phyloP scores from a whole-genome alignment of 352 stramenopile species.

The Aphanomyces euteiches region DNA sequence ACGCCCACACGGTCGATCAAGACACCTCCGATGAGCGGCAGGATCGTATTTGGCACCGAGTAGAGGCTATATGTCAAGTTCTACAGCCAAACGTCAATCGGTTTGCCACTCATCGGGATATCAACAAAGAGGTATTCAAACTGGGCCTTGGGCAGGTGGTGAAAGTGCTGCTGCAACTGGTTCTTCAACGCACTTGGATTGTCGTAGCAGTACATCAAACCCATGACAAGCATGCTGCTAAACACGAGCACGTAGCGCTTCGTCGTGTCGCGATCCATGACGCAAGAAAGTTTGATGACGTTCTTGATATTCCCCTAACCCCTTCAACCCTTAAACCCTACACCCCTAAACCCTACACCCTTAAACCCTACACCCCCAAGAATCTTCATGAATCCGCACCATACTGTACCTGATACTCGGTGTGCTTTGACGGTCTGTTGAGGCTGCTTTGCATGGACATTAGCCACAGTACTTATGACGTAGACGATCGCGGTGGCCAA shows the following conservation, averaged over 20 bases:
- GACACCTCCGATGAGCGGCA: conserved; percentile 63
- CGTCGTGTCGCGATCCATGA: neutral
- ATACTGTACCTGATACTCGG: too few relatives aligned
- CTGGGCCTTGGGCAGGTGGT: neutral
- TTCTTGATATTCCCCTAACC: too few relatives aligned
- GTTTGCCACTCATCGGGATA: conserved; percentile 29
- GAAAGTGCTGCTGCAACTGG: conserved; percentile 36
- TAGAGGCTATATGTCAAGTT: conserved; percentile 71
- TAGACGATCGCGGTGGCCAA: too few relatives aligned
- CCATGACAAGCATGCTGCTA: conserved; percentile 32
- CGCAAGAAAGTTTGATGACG: too few relatives aligned
- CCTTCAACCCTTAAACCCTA: too few relatives aligned
- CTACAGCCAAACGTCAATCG: conserved; percentile 36
- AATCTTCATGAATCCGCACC: too few relatives aligned
- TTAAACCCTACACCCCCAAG: too few relatives aligned
- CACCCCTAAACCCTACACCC: too few relatives aligned
- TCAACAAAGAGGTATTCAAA: conserved; percentile 29
- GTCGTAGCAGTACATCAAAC: conserved; percentile 42
- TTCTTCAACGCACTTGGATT: conserved; percentile 37
- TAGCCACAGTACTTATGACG: too few relatives aligned
- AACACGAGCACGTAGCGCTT: conserved; percentile 34
- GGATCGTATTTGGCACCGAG: conserved; percentile 56
- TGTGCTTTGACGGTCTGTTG: too few relatives aligned
- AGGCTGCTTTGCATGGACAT: too few relatives aligned
- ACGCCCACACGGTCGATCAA: conserved; percentile 55